These are phyloP conservation scores for Cytospora paraplurivora DNA, from an alignment of 2,329 filamentous ascomycete species.

Conservation along the genomic window DNA sequence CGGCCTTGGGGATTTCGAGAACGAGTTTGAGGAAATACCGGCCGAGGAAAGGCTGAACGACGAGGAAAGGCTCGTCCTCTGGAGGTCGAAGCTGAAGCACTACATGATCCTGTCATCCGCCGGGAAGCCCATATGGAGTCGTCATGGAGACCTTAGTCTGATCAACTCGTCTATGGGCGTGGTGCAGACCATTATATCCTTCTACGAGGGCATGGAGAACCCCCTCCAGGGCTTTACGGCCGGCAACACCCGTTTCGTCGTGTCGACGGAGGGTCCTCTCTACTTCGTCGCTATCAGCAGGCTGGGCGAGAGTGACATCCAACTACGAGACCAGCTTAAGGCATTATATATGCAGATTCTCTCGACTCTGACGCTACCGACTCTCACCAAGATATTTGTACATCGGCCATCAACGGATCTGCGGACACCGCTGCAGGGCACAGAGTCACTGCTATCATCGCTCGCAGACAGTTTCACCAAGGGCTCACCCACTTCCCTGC, in stretches of 20 bases:
- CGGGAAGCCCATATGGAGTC: slow-evolving; percentile 95
- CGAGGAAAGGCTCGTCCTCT: slow-evolving; percentile 66
- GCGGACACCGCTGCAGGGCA: slow-evolving; percentile 85
- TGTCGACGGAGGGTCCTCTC: slow-evolving; percentile 81
- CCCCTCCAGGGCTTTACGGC: slow-evolving; percentile 82
- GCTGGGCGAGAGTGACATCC: slow-evolving; percentile 86
- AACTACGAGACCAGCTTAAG: slow-evolving; percentile 85
- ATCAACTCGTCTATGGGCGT: slow-evolving; percentile 95
- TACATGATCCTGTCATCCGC: slow-evolving; percentile 96
- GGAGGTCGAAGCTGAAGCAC: slow-evolving; percentile 94
- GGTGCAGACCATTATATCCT: slow-evolving; percentile 96
- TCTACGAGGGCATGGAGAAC: slow-evolving; percentile 82
- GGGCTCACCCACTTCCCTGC: slow-evolving; percentile 83
- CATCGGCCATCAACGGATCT: slow-evolving; percentile 93
- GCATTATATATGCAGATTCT: slow-evolving; percentile 98
- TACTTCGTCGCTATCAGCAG: slow-evolving; percentile 93
- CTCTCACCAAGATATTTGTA: slow-evolving; percentile 82
- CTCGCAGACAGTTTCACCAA: slow-evolving; percentile 92
- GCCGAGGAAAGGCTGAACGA: slow-evolving; percentile 52
- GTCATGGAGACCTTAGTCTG: slow-evolving; percentile 85
- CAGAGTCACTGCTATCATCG: slow-evolving; percentile 86
- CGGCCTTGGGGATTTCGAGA: slow-evolving; percentile 66
- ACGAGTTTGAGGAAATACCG: slow-evolving; percentile 77
- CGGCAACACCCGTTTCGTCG: slow-evolving; percentile 82
- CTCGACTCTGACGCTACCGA: slow-evolving; percentile 89